These are phyloP conservation scores for Erythrophleum ivorense DNA, from an alignment of 331 rosid species.

Conservation along the genomic window DNA sequence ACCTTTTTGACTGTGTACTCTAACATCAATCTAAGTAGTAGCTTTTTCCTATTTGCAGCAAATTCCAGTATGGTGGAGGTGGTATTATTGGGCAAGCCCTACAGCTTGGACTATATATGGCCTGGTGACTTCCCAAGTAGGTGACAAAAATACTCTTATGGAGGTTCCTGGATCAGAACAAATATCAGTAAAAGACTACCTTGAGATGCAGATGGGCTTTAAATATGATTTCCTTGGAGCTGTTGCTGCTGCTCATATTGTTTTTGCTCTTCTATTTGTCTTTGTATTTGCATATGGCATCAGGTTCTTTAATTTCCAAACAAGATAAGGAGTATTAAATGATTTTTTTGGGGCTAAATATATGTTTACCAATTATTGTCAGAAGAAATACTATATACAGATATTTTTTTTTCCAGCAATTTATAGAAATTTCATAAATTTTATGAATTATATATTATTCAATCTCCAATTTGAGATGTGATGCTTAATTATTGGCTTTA, in stretches of 20 bases:
- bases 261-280: not conserved
- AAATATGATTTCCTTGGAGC: conserved; percentile 1
- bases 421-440: not conserved
- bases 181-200: conserved; percentile 11
- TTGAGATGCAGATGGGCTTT: conserved; percentile 23
- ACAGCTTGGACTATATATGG: conserved; percentile 69
- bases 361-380: not conserved
- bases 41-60: conserved; percentile 33
- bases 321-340: not conserved
- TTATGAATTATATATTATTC: not conserved
- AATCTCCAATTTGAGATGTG: not conserved
- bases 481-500: not conserved
- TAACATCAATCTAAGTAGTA: not conserved
- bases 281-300: conserved; percentile 33
- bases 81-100: conserved; percentile 68
- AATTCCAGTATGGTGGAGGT: conserved; percentile 64
- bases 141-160: conserved; percentile 42
- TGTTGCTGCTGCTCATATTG: conserved; percentile 26
- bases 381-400: not conserved
- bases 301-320: conserved; percentile 29
- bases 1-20: not conserved
- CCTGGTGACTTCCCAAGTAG: conserved; percentile 60
- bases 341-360: not conserved
- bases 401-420: not conserved
- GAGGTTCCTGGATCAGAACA: conserved; percentile 23